Evolutionary conservation across 352 stramenopile genomes (phyloP), one percentile per base, ranked within the genome.

Genomic region (Phytophthora crassamura): DNA sequence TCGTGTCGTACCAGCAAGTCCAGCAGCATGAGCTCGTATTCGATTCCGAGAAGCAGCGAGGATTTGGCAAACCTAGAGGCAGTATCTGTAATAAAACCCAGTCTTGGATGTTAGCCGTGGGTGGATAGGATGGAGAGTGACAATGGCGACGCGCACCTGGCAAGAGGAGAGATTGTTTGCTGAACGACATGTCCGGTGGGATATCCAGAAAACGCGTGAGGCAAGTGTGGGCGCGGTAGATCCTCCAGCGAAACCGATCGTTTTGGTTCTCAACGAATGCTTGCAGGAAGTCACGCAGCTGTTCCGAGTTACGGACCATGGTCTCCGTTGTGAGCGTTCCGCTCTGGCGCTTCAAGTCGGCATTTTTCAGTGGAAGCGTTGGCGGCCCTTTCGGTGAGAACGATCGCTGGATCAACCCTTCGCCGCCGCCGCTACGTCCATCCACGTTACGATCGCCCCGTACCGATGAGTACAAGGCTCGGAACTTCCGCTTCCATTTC

Each of bases 1-100:
- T n/a, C 20, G 10, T 20, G 20, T 69, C 80, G 69, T 75, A 94
- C 79, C 55, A 94, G 68, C n/a, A 97, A 69, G 63, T 97, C 92
- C 49, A 97, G 78, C 39, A 97, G 60, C 76, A 97, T 88, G 30
- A 97, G 78, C 50, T 97, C 90, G 53, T 88, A 89, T 67, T 97
- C 88, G 18, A 93, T 75, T 7, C 89, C 89, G 8, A 94, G 70
- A 11, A 93, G 88, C 6, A 97, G 45, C 11, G 90, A 76, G 0
- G 59, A 64, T 11, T 74, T 71, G 12, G 77, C 65, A 58, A 92
- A 95, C 20, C 45, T 80, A n/a, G 64, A 77, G 7, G 67, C 53
- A 6, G 69, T 75, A 48, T 96, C 88, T 86, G 52, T 16, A 25
- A 42, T 47, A 36, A 40, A 49, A 32, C 5, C 22, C 53, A 32